Evolutionary conservation across 805 yeast species (phyloP).

Genomic region (Jamesozyma rosinii): DNA sequence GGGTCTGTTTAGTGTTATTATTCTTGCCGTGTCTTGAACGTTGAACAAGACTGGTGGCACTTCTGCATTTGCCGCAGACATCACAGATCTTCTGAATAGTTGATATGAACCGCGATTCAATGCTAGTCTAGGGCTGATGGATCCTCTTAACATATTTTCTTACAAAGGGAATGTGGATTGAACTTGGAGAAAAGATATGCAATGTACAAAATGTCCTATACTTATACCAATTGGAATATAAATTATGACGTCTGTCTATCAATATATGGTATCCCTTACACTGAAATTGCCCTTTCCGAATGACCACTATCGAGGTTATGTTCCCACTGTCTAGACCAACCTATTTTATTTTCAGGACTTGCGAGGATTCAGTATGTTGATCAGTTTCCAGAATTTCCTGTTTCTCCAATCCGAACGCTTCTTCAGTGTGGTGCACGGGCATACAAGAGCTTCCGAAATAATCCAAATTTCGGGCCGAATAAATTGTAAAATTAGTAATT

Average conservation of each 20-base stretch:
- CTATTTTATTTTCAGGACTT: too few species aligned
- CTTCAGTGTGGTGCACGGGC: not conserved
- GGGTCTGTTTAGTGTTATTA: constrained; percentile 71
- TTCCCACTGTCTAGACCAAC: too few species aligned
- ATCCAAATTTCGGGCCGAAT: not conserved
- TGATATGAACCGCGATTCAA: not conserved
- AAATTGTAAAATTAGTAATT: not conserved
- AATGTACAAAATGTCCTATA: not conserved
- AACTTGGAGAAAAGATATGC: not conserved
- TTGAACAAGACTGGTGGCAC: constrained; percentile 16
- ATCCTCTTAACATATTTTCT: not conserved
- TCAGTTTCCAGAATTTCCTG: not conserved
- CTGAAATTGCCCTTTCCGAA: too few species aligned
- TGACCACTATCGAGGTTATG: too few species aligned
- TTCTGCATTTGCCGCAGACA: not conserved
- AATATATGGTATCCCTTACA: not conserved
- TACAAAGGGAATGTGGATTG: not conserved
- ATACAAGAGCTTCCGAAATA: not conserved
- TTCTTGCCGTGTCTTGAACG: constrained; percentile 45
- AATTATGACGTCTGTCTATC: not conserved
- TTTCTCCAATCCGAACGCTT: not conserved
- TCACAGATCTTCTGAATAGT: not conserved
- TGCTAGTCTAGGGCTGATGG: not conserved
- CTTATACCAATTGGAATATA: not conserved
- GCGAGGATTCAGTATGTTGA: not conserved